A percentile compares a stretch with the other conserved stretches of the same genome.
These are phyloP conservation scores for Cyberlindnera amylophila DNA, from an alignment of 805 yeast species.

Conservation along the genomic window DNA sequence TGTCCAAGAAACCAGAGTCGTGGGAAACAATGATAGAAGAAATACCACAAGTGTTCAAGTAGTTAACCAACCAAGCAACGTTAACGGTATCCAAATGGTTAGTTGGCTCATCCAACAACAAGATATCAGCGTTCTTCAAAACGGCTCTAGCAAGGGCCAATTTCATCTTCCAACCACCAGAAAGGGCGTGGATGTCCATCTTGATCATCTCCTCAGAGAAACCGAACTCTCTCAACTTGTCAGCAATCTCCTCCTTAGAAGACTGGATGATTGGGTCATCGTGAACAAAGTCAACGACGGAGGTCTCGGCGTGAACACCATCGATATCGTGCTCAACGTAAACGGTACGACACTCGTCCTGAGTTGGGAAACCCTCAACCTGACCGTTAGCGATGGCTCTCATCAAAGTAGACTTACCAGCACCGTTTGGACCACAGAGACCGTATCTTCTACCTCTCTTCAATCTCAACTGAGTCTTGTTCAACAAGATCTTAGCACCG, in stretches of 20 bases:
- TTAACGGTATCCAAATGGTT: constrained; percentile 99
- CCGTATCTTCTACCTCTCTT: constrained; percentile 99
- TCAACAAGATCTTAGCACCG: constrained; percentile 99
- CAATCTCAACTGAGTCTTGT: constrained; percentile 98
- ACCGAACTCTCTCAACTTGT: constrained; percentile 82
- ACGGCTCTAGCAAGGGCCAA: constrained; percentile 99
- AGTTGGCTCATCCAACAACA: constrained; percentile 98
- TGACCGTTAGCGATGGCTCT: constrained; percentile 96
- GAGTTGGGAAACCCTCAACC: constrained; percentile 99
- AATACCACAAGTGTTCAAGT: constrained; percentile 97
- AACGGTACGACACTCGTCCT: constrained; percentile 98
- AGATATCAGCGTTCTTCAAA: constrained; percentile 95
- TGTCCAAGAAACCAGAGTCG: constrained; percentile 99
- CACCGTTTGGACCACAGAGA: constrained; percentile 99
- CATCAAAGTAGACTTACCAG: constrained; percentile 99
- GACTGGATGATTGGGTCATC: constrained; percentile 64
- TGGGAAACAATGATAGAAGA: constrained; percentile 98
- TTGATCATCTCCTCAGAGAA: constrained; percentile 90
- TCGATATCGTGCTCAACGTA: constrained; percentile 99
- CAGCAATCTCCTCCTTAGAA: constrained; percentile 64
- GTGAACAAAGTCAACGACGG: constrained; percentile 88
- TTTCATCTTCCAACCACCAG: constrained; percentile 99
- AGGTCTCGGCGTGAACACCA: constrained; percentile 94
- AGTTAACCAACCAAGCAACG: constrained; percentile 99
- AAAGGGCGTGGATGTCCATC: constrained; percentile 93